phyloP scores from a whole-genome alignment of 2,329 filamentous ascomycete species.

The Penicillium digitatum region DNA sequence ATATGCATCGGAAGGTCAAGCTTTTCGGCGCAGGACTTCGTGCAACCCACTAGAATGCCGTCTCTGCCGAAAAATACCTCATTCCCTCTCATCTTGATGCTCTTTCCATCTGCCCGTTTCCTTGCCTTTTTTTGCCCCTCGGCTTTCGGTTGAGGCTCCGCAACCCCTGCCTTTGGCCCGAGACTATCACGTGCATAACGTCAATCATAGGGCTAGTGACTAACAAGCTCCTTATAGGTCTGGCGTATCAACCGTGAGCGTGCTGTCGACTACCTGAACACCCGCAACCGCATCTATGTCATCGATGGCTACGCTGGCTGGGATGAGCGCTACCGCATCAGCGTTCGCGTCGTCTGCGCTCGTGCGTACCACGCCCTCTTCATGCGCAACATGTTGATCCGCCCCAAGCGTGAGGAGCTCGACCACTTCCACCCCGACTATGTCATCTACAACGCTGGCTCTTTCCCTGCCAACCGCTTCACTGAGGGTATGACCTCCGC shows the following conservation, averaged over 20 bases:
- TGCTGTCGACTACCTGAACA: conserved; percentile 98
- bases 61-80: not conserved
- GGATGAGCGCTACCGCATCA: conserved; percentile 98
- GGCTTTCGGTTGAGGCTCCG: conserved; percentile 5
- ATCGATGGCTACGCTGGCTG: conserved; percentile 96
- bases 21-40: conserved; percentile 22
- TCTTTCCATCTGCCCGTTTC: not conserved
- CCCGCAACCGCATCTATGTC: conserved; percentile 96
- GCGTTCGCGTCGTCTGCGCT: conserved; percentile 94
- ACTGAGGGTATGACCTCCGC: conserved; percentile 98
- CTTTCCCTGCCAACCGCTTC: conserved; percentile 97
- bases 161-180: conserved; percentile 12
- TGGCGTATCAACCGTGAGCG: conserved; percentile 99
- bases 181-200: conserved; percentile 29
- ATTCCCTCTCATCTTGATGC: not conserved
- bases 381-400: conserved; percentile 99
- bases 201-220: conserved; percentile 19
- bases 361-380: conserved; percentile 99
- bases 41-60: conserved; percentile 4
- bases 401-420: conserved; percentile 83
- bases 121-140: not conserved
- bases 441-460: conserved; percentile 98
- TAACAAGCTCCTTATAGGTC: conserved; percentile 58
- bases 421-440: conserved; percentile 99
- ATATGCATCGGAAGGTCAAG: conserved; percentile 24